Evolutionary conservation across 108 stramenopile species (phyloP), one percentile per base, ranked within the genome.

Genomic region (Nannochloropsis oceanica): DNA sequence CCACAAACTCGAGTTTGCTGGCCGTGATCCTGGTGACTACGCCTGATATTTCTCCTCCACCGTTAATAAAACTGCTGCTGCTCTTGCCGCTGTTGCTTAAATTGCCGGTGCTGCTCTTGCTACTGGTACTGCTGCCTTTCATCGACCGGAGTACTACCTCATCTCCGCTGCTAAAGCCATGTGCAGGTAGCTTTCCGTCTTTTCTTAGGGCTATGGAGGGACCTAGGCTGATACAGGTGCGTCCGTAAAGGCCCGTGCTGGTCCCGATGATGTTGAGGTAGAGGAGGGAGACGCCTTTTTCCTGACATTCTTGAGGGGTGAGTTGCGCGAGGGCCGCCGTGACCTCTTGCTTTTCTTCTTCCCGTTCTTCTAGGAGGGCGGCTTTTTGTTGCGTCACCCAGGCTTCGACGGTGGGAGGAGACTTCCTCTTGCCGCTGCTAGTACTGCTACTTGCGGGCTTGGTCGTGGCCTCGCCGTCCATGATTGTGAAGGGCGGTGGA

Each of bases 221-320:
- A 24, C 85, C 88, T 22, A 89, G 82, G 12, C 82, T 34, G 26
- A 89, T 82, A 27, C 85, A 85, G 2, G 80, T 80, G 81, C 88
- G 46, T n/a, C 85, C 88, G 83, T 85, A 89, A 44, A 89, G 82
- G 13, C 88, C 88, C 34, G 88, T 85, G 22, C 85, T 82, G 24
- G 83, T 46, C 27, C 84, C 85, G 43, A 44, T 85, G 25, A 89
- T 82, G 20, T 59, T 79, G 25, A 89, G 79, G n/a, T 85, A 82
- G 26, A 85, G 46, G 13, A 89, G 84, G 80, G 85, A 85, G 44
- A 89, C 26, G 26, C 88, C 88, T 0, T 85, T 81, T 79, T 83
- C 85, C 85, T 85, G 82, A 85, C 88, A 89, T 79, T 89, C 88
- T 83, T 87, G 84, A 0, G 84, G 85, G 12, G 88, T 44, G 25